Evolutionary conservation across 2,329 filamentous ascomycete species (phyloP), one percentile per base, ranked within the genome.

Genomic region (Microcyclosporella mali): DNA sequence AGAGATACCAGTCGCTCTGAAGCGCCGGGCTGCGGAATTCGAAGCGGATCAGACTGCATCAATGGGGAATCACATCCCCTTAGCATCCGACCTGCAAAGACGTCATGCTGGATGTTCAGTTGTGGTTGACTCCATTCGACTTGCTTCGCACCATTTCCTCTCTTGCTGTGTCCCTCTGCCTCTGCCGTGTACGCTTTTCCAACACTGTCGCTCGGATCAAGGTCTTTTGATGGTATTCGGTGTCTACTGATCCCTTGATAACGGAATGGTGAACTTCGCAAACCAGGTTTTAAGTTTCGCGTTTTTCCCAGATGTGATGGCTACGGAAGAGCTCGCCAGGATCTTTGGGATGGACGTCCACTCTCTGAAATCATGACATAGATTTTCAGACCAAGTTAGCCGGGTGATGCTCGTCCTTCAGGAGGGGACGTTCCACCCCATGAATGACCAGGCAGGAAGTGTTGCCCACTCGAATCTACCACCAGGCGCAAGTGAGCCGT

Each of bases 311-410:
- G 77, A 0, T 86, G 86, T 2, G 90, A 67, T 0, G 86, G 86
- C 84, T 85, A 90, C 7, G 80, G 73, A 52, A 92, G 90, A 0
- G 84, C 82, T 62, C 79, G 82, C 86, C 87, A 92, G 0, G 78
- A 79, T 0, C 84, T 38, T 46, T 9, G 14, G 7, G 46, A 48
- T 80, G 79, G 6, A 90, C 67, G 53, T 90, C 86, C 83, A 92
- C 89, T 17, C 86, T 37, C 16, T 37, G 33, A 34, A 45, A 48
- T 9, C 41, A 41, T 21, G 45, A 27, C n/a, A n/a, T n/a, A n/a
- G n/a, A n/a, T 18, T 18, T 15, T 33, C n/a, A n/a, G n/a, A 15
- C n/a, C 30, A 6, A 33, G 6, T 7, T 15, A 7, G n/a, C 16
- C n/a, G 16, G 30, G 7, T 15, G 30, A 14, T 33, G 6, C 6